phyloP scores from a whole-genome alignment of 1,139 yeast genomes.

The Saccharomyces hybrid region DNA sequence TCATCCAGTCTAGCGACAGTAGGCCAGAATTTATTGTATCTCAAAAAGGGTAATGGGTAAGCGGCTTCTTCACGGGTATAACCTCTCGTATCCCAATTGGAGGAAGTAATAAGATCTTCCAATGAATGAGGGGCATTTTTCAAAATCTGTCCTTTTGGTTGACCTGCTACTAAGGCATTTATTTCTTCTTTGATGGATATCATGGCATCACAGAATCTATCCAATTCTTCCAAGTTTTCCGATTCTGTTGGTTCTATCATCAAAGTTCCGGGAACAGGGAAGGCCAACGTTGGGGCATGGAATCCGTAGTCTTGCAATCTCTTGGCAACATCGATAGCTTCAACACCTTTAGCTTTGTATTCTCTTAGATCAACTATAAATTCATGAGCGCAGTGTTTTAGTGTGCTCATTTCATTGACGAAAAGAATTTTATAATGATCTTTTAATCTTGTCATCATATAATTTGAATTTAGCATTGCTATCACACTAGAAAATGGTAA shows the following conservation, averaged over 20 bases:
- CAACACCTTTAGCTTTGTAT: conserved; percentile 73
- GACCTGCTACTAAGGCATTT: conserved; percentile 62
- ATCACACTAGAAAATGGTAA: conserved; percentile 78
- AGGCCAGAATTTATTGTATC: conserved; percentile 86
- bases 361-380: conserved; percentile 87
- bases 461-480: conserved; percentile 93
- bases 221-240: conserved; percentile 80
- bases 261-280: conserved; percentile 95
- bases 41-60: conserved; percentile 72
- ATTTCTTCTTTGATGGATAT: conserved; percentile 79
- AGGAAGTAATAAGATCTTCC: conserved; percentile 58
- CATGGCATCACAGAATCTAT: conserved; percentile 83
- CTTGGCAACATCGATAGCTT: conserved; percentile 94
- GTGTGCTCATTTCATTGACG: conserved; percentile 49
- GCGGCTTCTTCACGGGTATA: conserved; percentile 93
- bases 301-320: conserved; percentile 96
- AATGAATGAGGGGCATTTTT: conserved; percentile 92
- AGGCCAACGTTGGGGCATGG: conserved; percentile 98
- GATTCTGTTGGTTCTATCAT: conserved; percentile 99
- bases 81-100: conserved; percentile 76
- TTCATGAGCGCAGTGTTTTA: conserved; percentile 92
- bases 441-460: conserved; percentile 75
- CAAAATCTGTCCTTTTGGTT: conserved; percentile 60
- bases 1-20: conserved; percentile 88
- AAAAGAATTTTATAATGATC: conserved; percentile 71